Evolutionary conservation across 495 filamentous ascomycete species (phyloP), one percentile per base, ranked within the genome.

Genomic region (Annulohypoxylon bovei): DNA sequence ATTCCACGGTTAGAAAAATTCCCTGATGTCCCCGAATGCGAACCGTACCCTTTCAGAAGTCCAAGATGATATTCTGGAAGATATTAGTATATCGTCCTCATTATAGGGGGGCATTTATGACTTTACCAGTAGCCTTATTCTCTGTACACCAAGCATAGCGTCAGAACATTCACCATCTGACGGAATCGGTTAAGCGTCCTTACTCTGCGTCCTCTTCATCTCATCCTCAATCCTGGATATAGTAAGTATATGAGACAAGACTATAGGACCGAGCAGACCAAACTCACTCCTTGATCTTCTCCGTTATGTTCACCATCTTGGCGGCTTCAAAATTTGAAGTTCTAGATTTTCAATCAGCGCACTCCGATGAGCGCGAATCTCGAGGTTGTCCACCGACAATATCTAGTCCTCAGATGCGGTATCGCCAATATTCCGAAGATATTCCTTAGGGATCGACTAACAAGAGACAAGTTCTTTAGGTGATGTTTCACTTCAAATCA

Each of bases 291-390:
- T 98, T 99, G 83, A 99, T 99, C 87, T 97, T 98, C 49, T 99
- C 96, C 57, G 95, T 97, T 62, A 99, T 98, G 84, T 98, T 98
- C 82, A 98, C 96, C 96, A 99, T 99, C 72, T 86, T 93, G 88
- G 64, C 84, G 78, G 82, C 80, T 62, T 65, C 58, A 69, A 60
- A 55, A 68, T 56, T 23, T 12, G n/a, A 11, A 44, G 16, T 50
- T 22, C 40, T 27, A 23, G n/a, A 20, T 22, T 16, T 23, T 65
- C 9, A 56, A 57, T 61, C 4, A 53, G 30, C 33, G n/a, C 25
- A 33, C 53, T 25, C 1, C 7, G 12, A 28, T 8, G n/a, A 14
- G 16, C 30, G 30, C 44, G 22, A 57, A 57, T 57, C 20, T 46
- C 3, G 27, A 33, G 7, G 27, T 33, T 7, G 14, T 14, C 14